Evolutionary conservation across 805 yeast genomes (phyloP), one percentile per base, ranked within the genome.

Genomic region (Kurtzmaniella fragi): DNA sequence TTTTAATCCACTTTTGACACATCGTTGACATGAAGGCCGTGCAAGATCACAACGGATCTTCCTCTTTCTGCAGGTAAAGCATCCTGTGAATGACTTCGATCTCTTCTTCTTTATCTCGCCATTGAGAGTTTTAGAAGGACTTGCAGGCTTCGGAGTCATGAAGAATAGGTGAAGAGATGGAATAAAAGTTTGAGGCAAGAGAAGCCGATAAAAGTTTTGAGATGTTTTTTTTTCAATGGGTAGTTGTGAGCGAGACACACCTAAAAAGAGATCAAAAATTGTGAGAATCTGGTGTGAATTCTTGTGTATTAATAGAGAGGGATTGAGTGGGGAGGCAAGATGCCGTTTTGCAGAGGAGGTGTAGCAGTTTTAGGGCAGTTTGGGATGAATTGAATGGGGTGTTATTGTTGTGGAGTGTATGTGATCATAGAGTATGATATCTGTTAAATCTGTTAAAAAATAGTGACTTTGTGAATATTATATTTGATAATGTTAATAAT

Each of bases 31-130:
- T 11, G 62, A 55, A 0, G 96, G 96, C 46, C 71, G 73, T 12
- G 70, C 65, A 40, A 84, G 64, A 55, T 87, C 95, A 59, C 96
- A 89, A 42, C 84, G 80, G 35, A 88, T 81, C 57, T 87, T 84
- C 33, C 96, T 61, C 12, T 81, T 66, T 32, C 96, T 71, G 52
- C 96, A 88, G 0, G 95, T 85, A 68, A 86, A 86, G 55, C 96
- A 89, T 1, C 96, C 96, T 0, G 85, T 80, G 53, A 86, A 88
- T 0, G 93, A 80, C 54, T 88, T 89, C 33, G 69, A 56, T 37
- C 62, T 35, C 40, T 53, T 54, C 25, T 20, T 20, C 20, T 29
- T 20, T 20, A 20, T 20, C 7, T 20, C 25, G 5, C 25, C 25
- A 8, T 20, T 8, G 25, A 20, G 25, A 20, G 25, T 20, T 20